Conservation (phyloP, 805 yeast species). For the Alloascoidea hylecoeti region DNA sequence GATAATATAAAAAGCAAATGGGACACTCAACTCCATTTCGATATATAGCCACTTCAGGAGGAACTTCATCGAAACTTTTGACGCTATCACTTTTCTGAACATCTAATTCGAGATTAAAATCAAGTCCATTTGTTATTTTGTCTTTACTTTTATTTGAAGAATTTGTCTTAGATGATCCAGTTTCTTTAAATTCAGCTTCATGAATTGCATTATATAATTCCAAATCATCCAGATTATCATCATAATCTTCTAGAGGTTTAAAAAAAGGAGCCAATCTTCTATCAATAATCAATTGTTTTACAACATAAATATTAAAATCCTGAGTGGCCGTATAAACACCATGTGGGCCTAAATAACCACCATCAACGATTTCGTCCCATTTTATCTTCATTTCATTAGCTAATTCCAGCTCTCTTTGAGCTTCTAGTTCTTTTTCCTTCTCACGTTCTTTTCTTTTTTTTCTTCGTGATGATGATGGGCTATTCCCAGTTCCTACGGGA, state of each 20-base stretch:
- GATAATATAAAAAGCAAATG: constrained; percentile 82
- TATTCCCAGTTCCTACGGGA: constrained; percentile 3
- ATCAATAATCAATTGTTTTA: constrained; percentile 52
- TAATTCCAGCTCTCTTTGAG: constrained; percentile 33
- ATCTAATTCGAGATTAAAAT: no score
- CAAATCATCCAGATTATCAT: constrained; percentile 55
- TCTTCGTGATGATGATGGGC: constrained; percentile 3
- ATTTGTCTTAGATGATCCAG: background rate
- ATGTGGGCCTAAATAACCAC: constrained; percentile 85
- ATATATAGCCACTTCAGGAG: constrained; percentile 45
- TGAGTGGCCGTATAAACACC: constrained; percentile 71
- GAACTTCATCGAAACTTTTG: background rate
- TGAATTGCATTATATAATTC: constrained; percentile 34
- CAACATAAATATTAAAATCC: constrained; percentile 63
- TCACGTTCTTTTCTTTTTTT: constrained; percentile 19
- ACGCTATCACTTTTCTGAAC: background rate
- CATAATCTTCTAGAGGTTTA: constrained; percentile 75
- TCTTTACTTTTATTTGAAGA: background rate
- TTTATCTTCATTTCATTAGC: constrained; percentile 40
- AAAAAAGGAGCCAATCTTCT: constrained; percentile 81
- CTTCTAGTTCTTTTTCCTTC: constrained; percentile 38
- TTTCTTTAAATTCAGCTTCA: background rate
- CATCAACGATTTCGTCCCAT: constrained; percentile 69
- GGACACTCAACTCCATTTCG: constrained; percentile 75
- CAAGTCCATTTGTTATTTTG: background rate